Evolutionary conservation across 805 yeast genomes (phyloP).

Genomic region (Metschnikowia aberdeeniae): DNA sequence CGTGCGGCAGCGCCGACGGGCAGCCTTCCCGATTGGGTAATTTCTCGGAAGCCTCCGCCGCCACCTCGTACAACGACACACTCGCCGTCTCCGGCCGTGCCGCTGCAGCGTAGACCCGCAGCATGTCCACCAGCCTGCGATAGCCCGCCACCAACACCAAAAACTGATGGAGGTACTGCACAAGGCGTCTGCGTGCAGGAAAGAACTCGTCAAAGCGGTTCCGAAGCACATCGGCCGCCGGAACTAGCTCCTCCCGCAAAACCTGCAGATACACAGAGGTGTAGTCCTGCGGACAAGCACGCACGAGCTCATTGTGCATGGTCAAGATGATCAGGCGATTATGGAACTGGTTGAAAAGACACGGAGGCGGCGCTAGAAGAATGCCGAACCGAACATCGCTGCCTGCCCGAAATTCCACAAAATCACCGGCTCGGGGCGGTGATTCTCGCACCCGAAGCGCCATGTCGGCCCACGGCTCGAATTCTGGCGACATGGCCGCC

Average conservation of each 20-base stretch:
- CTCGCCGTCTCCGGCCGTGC: neutral
- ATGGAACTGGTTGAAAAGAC: constrained; percentile 31
- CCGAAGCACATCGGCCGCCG: constrained; percentile 15
- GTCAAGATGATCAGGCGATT: constrained; percentile 33
- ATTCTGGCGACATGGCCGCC: constrained; percentile 3
- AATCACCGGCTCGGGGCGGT: constrained; percentile 31
- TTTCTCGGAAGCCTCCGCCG: neutral
- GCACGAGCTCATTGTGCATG: constrained; percentile 25
- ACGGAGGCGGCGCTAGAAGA: constrained; percentile 28
- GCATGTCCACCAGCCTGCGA: constrained; percentile 5
- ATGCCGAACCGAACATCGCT: constrained; percentile 29
- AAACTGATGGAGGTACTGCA: constrained; percentile 25
- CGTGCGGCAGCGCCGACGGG: neutral
- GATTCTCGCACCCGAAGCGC: constrained; percentile 2
- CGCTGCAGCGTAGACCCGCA: neutral
- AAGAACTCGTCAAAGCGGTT: constrained; percentile 21
- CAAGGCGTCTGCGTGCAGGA: constrained; percentile 18
- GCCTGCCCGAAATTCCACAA: constrained; percentile 32
- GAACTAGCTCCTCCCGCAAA: constrained; percentile 20
- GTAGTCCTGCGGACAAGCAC: constrained; percentile 27
- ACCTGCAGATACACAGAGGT: constrained; percentile 28
- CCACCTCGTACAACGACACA: neutral
- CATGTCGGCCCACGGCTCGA: constrained; percentile 16
- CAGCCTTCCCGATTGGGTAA: neutral
- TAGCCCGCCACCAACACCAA: constrained; percentile 17